Percentiles rank a stretch among this genome's conserved stretches.
Conservation (phyloP, 768 basidiomycete species). For the Collybiopsis luxurians region DNA sequence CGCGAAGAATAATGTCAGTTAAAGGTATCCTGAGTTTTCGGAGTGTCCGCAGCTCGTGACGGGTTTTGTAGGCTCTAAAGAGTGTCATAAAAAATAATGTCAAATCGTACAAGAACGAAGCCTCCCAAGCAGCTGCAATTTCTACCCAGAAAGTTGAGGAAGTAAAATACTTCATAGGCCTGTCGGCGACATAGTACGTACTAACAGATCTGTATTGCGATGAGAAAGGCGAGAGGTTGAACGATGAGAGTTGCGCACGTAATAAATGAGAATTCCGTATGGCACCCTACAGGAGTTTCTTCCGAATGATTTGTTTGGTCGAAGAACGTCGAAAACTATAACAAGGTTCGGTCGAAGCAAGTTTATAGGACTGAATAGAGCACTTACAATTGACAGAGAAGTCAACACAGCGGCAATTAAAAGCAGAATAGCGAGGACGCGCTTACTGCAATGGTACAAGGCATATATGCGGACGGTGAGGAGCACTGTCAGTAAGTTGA, state of each 20-base stretch:
- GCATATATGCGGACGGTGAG: constrained; percentile 10
- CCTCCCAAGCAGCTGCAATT: constrained; percentile 11
- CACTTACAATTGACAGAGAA: constrained; percentile 1
- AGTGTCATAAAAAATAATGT: constrained; percentile 8
- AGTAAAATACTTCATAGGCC: background rate
- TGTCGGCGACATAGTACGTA: background rate
- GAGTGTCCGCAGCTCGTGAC: background rate
- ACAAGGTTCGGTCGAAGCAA: too few relatives aligned
- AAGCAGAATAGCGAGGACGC: background rate
- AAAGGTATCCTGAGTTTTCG: too few relatives aligned
- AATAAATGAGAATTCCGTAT: background rate
- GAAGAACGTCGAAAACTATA: constrained; percentile 7
- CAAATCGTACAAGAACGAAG: constrained; percentile 6
- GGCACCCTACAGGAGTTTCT: constrained; percentile 3
- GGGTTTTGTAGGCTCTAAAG: constrained; percentile 5
- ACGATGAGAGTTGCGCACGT: background rate
- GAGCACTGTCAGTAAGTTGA: constrained; percentile 1
- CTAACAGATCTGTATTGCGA: constrained; percentile 2
- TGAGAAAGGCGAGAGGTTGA: background rate
- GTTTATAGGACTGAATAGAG: too few relatives aligned
- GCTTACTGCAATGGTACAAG: constrained; percentile 5
- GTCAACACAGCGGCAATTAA: background rate
- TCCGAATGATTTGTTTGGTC: constrained; percentile 1
- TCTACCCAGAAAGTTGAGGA: background rate
- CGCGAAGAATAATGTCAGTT: constrained; percentile 3